A percentile compares a stretch with the other conserved stretches of the same genome.
phyloP scores from a whole-genome alignment of 257 asterid species.

The Datura wrightii region DNA sequence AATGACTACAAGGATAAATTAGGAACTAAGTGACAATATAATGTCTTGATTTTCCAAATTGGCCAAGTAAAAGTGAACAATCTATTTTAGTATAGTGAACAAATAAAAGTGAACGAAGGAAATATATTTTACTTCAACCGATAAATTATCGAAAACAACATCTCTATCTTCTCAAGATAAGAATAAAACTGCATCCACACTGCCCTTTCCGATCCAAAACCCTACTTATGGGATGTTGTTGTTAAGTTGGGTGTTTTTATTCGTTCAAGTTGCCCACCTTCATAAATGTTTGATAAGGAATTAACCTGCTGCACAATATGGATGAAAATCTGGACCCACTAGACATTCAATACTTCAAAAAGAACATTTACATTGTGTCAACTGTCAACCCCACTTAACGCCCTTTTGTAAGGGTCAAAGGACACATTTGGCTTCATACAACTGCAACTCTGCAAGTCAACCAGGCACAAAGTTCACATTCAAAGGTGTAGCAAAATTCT shows the following conservation, averaged over 20 bases:
- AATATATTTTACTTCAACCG: no score
- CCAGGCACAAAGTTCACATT: neutral
- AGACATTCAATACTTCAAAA: neutral
- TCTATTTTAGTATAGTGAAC: no score
- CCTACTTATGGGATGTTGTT: no score
- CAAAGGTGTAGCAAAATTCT: neutral
- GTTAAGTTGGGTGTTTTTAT: neutral
- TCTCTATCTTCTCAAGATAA: no score
- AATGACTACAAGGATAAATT: no score
- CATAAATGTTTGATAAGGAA: neutral
- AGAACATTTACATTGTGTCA: neutral
- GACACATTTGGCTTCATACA: neutral
- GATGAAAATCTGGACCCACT: neutral
- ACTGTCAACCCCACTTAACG: conserved; percentile 1
- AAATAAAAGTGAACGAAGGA: no score
- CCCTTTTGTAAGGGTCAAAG: conserved; percentile 22
- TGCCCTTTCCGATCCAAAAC: no score
- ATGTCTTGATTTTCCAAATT: no score
- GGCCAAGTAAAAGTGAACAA: no score
- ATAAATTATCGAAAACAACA: no score
- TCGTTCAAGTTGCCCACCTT: neutral
- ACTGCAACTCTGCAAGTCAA: conserved; percentile 13
- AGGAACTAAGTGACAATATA: no score
- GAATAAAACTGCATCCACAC: no score
- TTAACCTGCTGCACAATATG: neutral